These are phyloP conservation scores for Oenanthe javanica DNA, from an alignment of 140 eudicot genomes.

Conservation along the genomic window DNA sequence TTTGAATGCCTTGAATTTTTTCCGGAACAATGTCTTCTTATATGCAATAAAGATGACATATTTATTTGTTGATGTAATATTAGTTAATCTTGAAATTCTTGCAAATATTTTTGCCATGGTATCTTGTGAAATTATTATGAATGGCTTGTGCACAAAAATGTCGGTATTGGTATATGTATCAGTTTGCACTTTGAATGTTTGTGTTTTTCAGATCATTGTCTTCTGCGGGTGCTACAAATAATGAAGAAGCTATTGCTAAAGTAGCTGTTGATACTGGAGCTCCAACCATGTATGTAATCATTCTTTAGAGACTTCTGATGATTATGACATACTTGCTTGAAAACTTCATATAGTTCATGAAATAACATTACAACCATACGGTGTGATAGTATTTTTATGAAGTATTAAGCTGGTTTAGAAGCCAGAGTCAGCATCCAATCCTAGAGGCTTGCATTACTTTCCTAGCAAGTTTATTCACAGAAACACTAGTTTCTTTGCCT, in stretches of 20 bases:
- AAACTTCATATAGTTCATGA: background rate
- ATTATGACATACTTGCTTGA: background rate
- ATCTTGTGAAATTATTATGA: background rate
- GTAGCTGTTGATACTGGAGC: slow-evolving; percentile 69
- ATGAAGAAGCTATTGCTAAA: slow-evolving; percentile 73
- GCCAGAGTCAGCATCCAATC: background rate
- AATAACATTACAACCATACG: background rate
- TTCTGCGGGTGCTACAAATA: slow-evolving; percentile 43
- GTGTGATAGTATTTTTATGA: background rate
- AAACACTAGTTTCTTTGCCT: background rate
- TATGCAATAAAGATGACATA: background rate
- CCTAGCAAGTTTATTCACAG: background rate
- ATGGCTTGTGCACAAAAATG: background rate
- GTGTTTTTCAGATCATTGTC: slow-evolving; percentile 32
- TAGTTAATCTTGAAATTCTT: background rate
- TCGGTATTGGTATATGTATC: background rate
- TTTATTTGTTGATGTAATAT: background rate
- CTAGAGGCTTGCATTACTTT: background rate
- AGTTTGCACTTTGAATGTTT: background rate
- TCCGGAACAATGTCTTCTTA: background rate
- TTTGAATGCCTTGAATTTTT: background rate
- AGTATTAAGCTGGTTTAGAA: background rate
- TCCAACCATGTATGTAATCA: slow-evolving; percentile 57
- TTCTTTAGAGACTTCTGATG: slow-evolving; percentile 7
- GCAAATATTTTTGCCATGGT: background rate